phyloP scores from a whole-genome alignment of 345 rosid genomes.

The Sisymbrium irio region DNA sequence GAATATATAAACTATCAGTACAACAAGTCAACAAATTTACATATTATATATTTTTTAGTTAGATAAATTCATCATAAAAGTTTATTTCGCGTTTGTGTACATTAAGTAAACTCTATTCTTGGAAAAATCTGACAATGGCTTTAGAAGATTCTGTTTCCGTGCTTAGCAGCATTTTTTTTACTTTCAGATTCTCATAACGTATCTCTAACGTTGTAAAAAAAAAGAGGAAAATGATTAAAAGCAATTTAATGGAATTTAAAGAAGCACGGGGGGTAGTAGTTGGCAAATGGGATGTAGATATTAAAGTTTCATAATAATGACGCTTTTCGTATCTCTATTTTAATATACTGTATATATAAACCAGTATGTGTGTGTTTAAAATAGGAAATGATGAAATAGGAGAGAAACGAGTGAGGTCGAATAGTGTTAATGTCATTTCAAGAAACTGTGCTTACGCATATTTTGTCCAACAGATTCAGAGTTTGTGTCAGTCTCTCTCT shows the following conservation, averaged over 20 bases:
- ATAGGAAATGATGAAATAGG: neutral
- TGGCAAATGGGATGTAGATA: slow-evolving; percentile 22
- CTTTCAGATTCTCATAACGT: slow-evolving; percentile 2
- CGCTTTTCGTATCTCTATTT: slow-evolving; percentile 11
- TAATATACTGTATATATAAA: neutral
- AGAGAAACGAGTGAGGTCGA: slow-evolving; percentile 17
- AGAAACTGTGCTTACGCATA: slow-evolving; percentile 28
- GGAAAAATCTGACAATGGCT: slow-evolving; percentile 31
- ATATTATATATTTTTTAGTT: neutral
- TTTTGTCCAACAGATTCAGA: slow-evolving; percentile 30
- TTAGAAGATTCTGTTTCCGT: slow-evolving; percentile 32
- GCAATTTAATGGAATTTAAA: slow-evolving; percentile 8
- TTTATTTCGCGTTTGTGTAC: slow-evolving; percentile 1
- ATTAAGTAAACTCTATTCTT: neutral
- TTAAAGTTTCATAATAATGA: slow-evolving; percentile 23
- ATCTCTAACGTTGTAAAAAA: neutral
- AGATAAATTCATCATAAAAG: neutral
- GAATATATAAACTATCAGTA: neutral
- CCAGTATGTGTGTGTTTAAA: neutral
- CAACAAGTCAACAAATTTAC: neutral
- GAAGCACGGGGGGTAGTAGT: slow-evolving; percentile 19
- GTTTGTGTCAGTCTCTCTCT: slow-evolving; percentile 28
- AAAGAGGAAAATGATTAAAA: neutral
- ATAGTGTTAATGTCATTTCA: slow-evolving; percentile 34
- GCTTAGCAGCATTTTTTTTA: slow-evolving; percentile 18